phyloP scores from a whole-genome alignment of 108 stramenopile genomes.

The Conticribra guillardii region DNA sequence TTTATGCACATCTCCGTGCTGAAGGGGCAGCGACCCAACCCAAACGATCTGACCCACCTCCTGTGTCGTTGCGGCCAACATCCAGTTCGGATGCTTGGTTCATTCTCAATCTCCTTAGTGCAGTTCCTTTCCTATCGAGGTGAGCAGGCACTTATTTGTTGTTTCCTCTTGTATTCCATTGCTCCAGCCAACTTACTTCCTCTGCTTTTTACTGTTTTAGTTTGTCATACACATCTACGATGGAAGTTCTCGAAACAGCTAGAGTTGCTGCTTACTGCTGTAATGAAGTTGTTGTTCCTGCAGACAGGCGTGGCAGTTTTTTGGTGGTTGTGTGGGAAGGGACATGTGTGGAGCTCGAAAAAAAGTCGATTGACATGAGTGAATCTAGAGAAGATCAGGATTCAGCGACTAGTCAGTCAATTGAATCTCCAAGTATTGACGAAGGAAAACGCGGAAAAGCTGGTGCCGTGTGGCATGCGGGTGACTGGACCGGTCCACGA shows the following conservation, averaged over 20 bases:
- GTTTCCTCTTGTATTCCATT: not conserved
- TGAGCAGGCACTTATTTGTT: constrained; percentile 31
- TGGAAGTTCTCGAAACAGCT: constrained; percentile 87
- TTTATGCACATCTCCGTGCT: constrained; percentile 25
- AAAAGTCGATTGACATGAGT: constrained; percentile 4
- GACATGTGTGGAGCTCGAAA: constrained; percentile 76
- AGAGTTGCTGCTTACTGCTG: constrained; percentile 69
- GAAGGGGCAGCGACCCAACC: not conserved
- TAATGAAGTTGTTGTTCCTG: constrained; percentile 71
- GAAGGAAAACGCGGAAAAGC: constrained; percentile 6
- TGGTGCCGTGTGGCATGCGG: constrained; percentile 81
- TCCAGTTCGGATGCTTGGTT: constrained; percentile 91
- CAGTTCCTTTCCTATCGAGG: constrained; percentile 86
- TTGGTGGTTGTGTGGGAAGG: constrained; percentile 90
- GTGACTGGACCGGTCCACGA: constrained; percentile 90
- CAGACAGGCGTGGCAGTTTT: constrained; percentile 50
- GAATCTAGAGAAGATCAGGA: not conserved
- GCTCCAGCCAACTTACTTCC: not conserved
- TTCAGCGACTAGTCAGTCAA: too few species aligned
- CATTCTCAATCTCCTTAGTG: constrained; percentile 80
- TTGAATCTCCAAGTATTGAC: not conserved
- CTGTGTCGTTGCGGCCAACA: constrained; percentile 78
- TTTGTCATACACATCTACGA: constrained; percentile 78
- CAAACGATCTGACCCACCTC: constrained; percentile 48
- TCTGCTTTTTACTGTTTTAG: constrained; percentile 26